These are phyloP conservation scores for Colletotrichum gloeosporioides DNA, from an alignment of 2,329 filamentous ascomycete genomes.

Conservation along the genomic window DNA sequence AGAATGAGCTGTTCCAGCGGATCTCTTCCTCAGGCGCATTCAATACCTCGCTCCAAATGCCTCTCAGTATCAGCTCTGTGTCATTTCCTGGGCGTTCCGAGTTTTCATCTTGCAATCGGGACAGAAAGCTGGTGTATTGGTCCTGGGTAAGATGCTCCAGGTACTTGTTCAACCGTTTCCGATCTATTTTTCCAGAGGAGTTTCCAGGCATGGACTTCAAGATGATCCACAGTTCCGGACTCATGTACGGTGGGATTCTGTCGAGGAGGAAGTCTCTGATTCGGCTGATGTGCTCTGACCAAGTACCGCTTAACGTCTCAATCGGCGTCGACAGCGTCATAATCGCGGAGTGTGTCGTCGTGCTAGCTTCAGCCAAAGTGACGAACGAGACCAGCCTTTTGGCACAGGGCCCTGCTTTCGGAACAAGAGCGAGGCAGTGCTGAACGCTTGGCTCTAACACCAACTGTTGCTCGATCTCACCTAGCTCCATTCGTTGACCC, in stretches of 20 bases:
- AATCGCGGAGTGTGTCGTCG: no score
- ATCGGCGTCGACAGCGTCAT: background rate
- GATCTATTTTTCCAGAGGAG: slow-evolving; percentile 53
- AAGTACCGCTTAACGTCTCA: background rate
- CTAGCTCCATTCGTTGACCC: slow-evolving; percentile 79
- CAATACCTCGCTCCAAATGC: background rate
- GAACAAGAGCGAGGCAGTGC: background rate
- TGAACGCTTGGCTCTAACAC: background rate
- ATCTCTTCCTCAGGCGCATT: background rate
- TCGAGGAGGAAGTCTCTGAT: slow-evolving; percentile 14
- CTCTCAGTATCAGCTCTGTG: background rate
- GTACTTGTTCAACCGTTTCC: slow-evolving; percentile 40
- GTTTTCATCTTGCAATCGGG: background rate
- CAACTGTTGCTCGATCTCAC: slow-evolving; percentile 66
- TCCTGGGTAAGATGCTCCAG: background rate
- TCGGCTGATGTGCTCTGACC: background rate
- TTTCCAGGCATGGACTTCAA: slow-evolving; percentile 46
- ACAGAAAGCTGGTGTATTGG: background rate
- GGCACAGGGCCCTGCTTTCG: background rate
- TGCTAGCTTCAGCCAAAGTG: background rate
- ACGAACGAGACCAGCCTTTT: background rate
- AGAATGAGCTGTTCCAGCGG: background rate
- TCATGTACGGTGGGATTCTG: slow-evolving; percentile 49
- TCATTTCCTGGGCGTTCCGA: background rate
- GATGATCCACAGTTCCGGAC: slow-evolving; percentile 50